Conservation (phyloP, 2,329 filamentous ascomycete species). For the Penicillium sp. region DNA sequence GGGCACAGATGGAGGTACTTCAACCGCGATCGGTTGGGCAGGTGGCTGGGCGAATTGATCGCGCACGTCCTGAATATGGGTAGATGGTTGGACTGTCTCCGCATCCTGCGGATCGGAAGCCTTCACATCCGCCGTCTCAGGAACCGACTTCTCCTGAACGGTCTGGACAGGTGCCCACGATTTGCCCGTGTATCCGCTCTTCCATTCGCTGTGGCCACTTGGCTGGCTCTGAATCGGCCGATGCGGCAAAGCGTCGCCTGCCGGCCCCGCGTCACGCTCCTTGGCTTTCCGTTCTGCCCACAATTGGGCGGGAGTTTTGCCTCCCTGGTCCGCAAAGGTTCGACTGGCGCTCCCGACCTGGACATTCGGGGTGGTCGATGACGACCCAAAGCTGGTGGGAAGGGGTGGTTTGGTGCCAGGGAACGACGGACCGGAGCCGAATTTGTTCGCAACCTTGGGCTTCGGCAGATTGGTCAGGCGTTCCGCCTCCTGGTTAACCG, state of each 20-base stretch:
- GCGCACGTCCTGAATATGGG: slow-evolving; percentile 70
- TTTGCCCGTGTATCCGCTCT: slow-evolving; percentile 88
- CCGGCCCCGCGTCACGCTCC: slow-evolving; percentile 59
- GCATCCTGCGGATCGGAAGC: slow-evolving; percentile 51
- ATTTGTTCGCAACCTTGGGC: slow-evolving; percentile 91
- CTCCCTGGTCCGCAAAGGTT: slow-evolving; percentile 90
- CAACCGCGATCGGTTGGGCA: slow-evolving; percentile 36
- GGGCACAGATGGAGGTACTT: slow-evolving; percentile 56
- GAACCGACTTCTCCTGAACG: slow-evolving; percentile 62
- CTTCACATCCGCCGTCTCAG: slow-evolving; percentile 65
- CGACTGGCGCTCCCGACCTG: slow-evolving; percentile 75
- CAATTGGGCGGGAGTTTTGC: slow-evolving; percentile 93
- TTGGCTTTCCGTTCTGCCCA: slow-evolving; percentile 98
- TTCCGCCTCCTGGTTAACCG: slow-evolving; percentile 71
- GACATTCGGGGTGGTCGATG: slow-evolving; percentile 58
- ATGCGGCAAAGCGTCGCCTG: slow-evolving; percentile 44
- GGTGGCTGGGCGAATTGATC: slow-evolving; percentile 79
- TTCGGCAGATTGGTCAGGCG: slow-evolving; percentile 86
- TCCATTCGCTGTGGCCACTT: slow-evolving; percentile 76
- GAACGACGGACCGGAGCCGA: slow-evolving; percentile 70
- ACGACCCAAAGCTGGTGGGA: slow-evolving; percentile 66
- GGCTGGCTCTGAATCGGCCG: slow-evolving; percentile 62
- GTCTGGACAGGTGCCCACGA: slow-evolving; percentile 84
- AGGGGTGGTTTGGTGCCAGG: slow-evolving; percentile 85
- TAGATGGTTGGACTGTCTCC: slow-evolving; percentile 53